A percentile compares a stretch with the other conserved stretches of the same genome.
Conservation (phyloP, 2,329 filamentous ascomycete species). For the Neurospora sp. region DNA sequence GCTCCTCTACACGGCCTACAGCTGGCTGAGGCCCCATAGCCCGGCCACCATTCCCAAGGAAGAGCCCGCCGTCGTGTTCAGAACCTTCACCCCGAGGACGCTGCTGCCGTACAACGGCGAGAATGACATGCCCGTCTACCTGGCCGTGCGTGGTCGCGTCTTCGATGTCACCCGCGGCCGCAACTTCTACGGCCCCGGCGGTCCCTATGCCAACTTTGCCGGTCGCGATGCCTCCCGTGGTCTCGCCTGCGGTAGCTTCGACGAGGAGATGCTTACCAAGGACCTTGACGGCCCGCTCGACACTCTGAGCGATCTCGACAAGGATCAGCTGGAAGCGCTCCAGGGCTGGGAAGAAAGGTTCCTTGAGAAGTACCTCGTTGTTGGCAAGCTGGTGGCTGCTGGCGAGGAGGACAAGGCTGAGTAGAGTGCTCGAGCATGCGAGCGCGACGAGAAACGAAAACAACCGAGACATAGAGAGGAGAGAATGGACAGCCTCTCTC, state of each 20-base stretch:
- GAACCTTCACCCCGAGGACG: slow-evolving; percentile 63
- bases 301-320: slow-evolving; percentile 58
- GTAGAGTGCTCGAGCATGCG: not conserved
- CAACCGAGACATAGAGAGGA: not conserved
- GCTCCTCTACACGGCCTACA: slow-evolving; percentile 49
- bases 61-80: slow-evolving; percentile 50
- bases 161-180: slow-evolving; percentile 82
- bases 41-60: slow-evolving; percentile 38
- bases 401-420: slow-evolving; percentile 26
- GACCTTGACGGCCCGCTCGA: slow-evolving; percentile 79
- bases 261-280: slow-evolving; percentile 88
- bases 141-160: slow-evolving; percentile 82
- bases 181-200: slow-evolving; percentile 94
- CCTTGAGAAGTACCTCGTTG: slow-evolving; percentile 86
- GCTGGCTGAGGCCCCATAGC: slow-evolving; percentile 39
- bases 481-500: not conserved
- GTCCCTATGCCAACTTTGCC: slow-evolving; percentile 93
- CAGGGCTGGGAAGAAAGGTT: slow-evolving; percentile 92
- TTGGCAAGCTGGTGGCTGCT: slow-evolving; percentile 66
- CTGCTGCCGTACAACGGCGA: slow-evolving; percentile 80
- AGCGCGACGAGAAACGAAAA: slow-evolving; percentile 1
- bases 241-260: slow-evolving; percentile 84
- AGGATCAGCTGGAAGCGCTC: slow-evolving; percentile 73
- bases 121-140: slow-evolving; percentile 65
- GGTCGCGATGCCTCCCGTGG: slow-evolving; percentile 84